Conservation (phyloP, 2,329 filamentous ascomycete genomes). For the Sporothrix variecibatus region DNA sequence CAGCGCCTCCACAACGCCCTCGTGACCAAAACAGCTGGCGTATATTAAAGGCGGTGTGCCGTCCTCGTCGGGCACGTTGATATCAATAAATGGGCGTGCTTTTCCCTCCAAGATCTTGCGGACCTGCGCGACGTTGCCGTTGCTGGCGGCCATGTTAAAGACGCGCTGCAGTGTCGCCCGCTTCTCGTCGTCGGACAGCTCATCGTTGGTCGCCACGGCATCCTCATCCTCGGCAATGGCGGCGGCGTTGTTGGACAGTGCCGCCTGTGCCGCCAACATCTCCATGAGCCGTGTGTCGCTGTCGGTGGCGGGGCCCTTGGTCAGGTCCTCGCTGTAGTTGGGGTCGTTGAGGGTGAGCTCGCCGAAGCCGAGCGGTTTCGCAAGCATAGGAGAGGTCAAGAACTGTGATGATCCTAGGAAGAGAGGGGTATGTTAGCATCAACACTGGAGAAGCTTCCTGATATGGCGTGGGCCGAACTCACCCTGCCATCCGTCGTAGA, state of each 20-base stretch:
- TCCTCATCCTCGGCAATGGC: constrained; percentile 77
- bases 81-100: constrained; percentile 74
- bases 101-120: constrained; percentile 72
- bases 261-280: constrained; percentile 94
- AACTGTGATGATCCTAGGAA: constrained; percentile 87
- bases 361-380: constrained; percentile 79
- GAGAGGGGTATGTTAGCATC: background rate
- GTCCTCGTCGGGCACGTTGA: constrained; percentile 88
- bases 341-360: constrained; percentile 81
- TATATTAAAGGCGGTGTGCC: constrained; percentile 97
- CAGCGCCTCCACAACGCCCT: constrained; percentile 80
- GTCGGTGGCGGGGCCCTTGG: constrained; percentile 59
- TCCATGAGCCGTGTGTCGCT: constrained; percentile 89
- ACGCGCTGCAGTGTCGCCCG: constrained; percentile 79
- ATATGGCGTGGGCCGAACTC: background rate
- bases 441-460: background rate
- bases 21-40: constrained; percentile 96
- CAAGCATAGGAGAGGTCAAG: constrained; percentile 79
- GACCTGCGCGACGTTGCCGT: constrained; percentile 85
- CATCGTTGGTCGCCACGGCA: constrained; percentile 72
- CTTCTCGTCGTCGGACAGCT: constrained; percentile 75
- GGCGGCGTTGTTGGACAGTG: constrained; percentile 65
- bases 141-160: constrained; percentile 93
- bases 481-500: constrained; percentile 99
- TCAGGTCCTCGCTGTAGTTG: constrained; percentile 67